A percentile compares a stretch with the other conserved stretches of the same genome.
Evolutionary conservation across 495 filamentous ascomycete genomes (phyloP).

Genomic region (Elaphomyces granulatus): DNA sequence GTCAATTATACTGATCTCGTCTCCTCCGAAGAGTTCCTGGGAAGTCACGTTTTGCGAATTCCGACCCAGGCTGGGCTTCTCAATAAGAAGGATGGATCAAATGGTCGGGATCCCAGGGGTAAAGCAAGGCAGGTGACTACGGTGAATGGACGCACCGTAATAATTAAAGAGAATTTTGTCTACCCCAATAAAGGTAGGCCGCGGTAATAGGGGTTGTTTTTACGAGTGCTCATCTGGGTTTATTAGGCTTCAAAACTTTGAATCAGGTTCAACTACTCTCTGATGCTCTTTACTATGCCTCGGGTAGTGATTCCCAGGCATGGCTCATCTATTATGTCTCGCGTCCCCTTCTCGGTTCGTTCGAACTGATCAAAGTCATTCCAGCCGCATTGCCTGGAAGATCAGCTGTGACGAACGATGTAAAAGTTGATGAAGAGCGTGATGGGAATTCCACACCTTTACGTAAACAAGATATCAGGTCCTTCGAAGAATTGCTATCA

Average conservation of each 20-base stretch:
- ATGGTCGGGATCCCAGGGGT: constrained; percentile 74
- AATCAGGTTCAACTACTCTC: constrained; percentile 80
- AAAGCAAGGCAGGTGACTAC: constrained; percentile 92
- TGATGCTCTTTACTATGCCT: constrained; percentile 78
- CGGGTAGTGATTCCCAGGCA: constrained; percentile 65
- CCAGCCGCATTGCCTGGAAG: constrained; percentile 42
- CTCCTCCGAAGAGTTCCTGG: constrained; percentile 83
- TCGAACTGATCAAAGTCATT: constrained; percentile 55
- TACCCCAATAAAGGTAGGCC: constrained; percentile 87
- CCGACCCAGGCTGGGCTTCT: constrained; percentile 39
- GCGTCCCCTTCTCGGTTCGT: constrained; percentile 71
- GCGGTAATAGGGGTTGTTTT: background rate
- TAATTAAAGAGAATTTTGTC: constrained; percentile 84
- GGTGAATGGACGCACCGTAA: constrained; percentile 80
- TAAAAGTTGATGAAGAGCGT: constrained; percentile 19
- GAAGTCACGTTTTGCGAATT: constrained; percentile 89
- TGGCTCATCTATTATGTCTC: constrained; percentile 98
- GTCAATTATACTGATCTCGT: constrained; percentile 65
- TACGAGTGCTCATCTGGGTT: constrained; percentile 9
- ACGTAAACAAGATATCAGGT: constrained; percentile 77
- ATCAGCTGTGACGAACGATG: constrained; percentile 15
- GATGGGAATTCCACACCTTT: constrained; percentile 28
- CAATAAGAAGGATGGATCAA: constrained; percentile 52
- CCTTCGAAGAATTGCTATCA: constrained; percentile 80
- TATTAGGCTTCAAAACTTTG: constrained; percentile 77